Percentiles rank a stretch among this genome's conserved stretches.
These are phyloP conservation scores for Tylopilus subfusipes DNA, from an alignment of 768 basidiomycete genomes.

Conservation along the genomic window DNA sequence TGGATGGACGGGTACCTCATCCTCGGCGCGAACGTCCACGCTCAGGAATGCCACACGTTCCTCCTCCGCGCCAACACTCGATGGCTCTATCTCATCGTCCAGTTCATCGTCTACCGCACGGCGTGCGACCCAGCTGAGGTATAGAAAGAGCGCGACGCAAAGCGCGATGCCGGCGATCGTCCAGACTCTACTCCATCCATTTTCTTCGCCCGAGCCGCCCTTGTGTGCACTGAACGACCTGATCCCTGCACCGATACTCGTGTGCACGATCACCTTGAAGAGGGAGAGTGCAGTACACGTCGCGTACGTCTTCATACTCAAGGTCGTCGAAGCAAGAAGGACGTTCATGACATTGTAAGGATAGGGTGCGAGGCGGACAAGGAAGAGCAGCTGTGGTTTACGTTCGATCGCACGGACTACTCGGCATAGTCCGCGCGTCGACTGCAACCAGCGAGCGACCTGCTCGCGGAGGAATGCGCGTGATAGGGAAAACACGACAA, in stretches of 20 bases:
- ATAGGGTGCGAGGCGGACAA: slow-evolving; percentile 89
- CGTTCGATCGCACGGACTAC: slow-evolving; percentile 86
- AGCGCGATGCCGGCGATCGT: slow-evolving; percentile 67
- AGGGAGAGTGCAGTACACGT: slow-evolving; percentile 78
- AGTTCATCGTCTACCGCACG: slow-evolving; percentile 57
- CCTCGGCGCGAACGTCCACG: slow-evolving; percentile 24
- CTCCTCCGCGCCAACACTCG: slow-evolving; percentile 42
- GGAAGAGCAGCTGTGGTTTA: slow-evolving; percentile 82
- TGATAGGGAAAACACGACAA: slow-evolving; percentile 79
- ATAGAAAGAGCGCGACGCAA: slow-evolving; percentile 72
- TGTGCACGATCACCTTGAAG: slow-evolving; percentile 90
- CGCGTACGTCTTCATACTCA: slow-evolving; percentile 76
- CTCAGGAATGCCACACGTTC: slow-evolving; percentile 54
- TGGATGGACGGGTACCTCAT: slow-evolving; percentile 19
- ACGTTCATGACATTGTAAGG: slow-evolving; percentile 96
- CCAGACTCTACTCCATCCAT: slow-evolving; percentile 52
- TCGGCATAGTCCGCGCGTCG: slow-evolving; percentile 67
- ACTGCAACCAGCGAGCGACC: slow-evolving; percentile 71
- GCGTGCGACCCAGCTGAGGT: slow-evolving; percentile 78
- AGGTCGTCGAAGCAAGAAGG: slow-evolving; percentile 79
- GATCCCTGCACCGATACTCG: slow-evolving; percentile 80
- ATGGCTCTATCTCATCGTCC: slow-evolving; percentile 38
- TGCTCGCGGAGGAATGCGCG: slow-evolving; percentile 66
- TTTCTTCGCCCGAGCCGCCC: slow-evolving; percentile 40
- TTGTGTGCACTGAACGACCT: slow-evolving; percentile 67